Conservation (phyloP, 441 rosid species). For the Bruguiera hainesii region DNA sequence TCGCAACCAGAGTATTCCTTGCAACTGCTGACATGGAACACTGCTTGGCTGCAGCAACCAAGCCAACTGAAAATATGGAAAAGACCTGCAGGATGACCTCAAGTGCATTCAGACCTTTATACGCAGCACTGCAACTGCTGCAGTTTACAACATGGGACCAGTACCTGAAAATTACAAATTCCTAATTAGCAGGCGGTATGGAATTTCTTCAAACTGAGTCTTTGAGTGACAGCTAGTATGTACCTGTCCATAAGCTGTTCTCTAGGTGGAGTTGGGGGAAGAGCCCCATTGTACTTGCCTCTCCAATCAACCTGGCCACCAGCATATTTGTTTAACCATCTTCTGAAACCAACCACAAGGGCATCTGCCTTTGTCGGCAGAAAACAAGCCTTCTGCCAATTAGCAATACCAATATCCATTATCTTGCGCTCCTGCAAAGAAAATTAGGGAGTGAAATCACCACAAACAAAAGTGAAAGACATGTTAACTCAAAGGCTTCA, state of each 20-base stretch:
- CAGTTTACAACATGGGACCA: constrained; percentile 91
- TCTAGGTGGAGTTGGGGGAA: constrained; percentile 74
- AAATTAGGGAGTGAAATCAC: neutral
- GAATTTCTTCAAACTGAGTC: neutral
- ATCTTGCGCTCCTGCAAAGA: constrained; percentile 69
- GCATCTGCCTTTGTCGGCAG: constrained; percentile 82
- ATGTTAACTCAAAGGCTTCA: too few species aligned
- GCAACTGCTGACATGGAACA: constrained; percentile 32
- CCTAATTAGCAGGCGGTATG: neutral
- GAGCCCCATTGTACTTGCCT: constrained; percentile 59
- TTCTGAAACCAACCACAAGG: constrained; percentile 70
- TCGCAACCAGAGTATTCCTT: constrained; percentile 41
- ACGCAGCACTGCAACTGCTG: constrained; percentile 62
- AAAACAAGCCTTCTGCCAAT: constrained; percentile 88
- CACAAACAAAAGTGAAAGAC: neutral
- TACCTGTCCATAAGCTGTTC: constrained; percentile 89
- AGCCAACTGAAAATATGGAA: constrained; percentile 50
- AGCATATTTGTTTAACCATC: constrained; percentile 74
- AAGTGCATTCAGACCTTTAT: constrained; percentile 52
- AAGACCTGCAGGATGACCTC: constrained; percentile 61
- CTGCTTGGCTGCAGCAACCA: constrained; percentile 58
- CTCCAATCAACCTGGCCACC: constrained; percentile 70
- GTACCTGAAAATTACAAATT: constrained; percentile 40
- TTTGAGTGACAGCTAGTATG: neutral
- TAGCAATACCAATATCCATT: constrained; percentile 53